Evolutionary conservation across 2,329 filamentous ascomycete genomes (phyloP).

Genomic region (Pseudonectria foliicola): DNA sequence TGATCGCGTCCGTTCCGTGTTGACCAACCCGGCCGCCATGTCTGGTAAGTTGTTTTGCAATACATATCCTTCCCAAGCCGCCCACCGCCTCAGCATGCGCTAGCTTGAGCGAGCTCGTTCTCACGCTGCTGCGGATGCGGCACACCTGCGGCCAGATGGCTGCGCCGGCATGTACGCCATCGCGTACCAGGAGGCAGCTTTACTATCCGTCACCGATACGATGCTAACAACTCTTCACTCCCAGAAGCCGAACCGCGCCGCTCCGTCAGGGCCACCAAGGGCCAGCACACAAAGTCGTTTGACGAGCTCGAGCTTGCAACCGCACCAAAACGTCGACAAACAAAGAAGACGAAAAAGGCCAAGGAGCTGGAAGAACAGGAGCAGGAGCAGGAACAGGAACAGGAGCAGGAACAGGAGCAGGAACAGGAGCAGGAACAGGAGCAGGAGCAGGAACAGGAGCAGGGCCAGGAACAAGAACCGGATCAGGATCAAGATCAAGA

Average conservation of each 20-base stretch:
- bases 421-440: conserved; percentile 42
- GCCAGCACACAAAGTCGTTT: conserved; percentile 84
- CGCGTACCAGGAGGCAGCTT: conserved; percentile 6
- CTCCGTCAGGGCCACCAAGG: conserved; percentile 93
- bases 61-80: too few species aligned
- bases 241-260: conserved; percentile 71
- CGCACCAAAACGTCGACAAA: conserved; percentile 45
- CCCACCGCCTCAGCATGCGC: too few species aligned
- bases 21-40: conserved; percentile 23
- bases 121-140: conserved; percentile 7
- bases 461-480: conserved; percentile 57
- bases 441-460: conserved; percentile 35
- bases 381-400: conserved; percentile 40
- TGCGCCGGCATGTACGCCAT: too few species aligned
- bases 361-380: conserved; percentile 45
- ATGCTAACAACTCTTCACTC: conserved; percentile 19
- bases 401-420: conserved; percentile 14
- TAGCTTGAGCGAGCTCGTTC: too few species aligned
- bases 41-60: conserved; percentile 35
- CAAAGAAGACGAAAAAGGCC: conserved; percentile 51
- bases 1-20: too few species aligned
- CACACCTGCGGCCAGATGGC: too few species aligned
- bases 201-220: conserved; percentile 7
- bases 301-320: conserved; percentile 62
- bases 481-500: conserved; percentile 42